Base-by-base conservation (phyloP, 1,284 basidiomycete genomes). In the Tilletia setariae region DNA sequence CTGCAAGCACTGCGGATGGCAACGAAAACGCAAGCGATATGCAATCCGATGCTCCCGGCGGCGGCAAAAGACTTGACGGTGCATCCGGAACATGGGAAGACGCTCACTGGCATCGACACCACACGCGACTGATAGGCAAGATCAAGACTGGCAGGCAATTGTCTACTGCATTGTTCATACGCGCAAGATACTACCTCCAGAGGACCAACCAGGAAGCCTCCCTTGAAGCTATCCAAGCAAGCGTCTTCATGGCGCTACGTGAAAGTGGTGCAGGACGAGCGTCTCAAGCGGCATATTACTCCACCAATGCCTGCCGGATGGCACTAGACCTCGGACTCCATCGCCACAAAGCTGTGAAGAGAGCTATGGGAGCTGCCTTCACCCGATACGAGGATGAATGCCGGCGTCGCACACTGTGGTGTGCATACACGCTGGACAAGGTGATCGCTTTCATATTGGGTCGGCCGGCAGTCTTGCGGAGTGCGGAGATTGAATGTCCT, bases 401-500 rank as follows among this genome's bases (percentile, higher is more conserved):
- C 13, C 65, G 76, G 13, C 67, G 74, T 1, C 46, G 77, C 9
- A 71, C 74, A 65, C 74, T 74, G 40, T 77, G 75, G 73, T 72
- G 71, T 65, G 35, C 70, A 21, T 79, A 72, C 51, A 61, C 74
- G 43, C 66, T 79, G 25, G 77, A 79, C 67, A 79, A 79, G 70
- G 70, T 69, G 1, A 70, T 68, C 30, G 71, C 73, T 8, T 72
- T 70, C 2, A 72, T 71, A 30, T 56, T 77, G n/a, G 77, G 76
- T 42, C 62, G 76, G 63, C 75, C 77, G 0, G 68, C 74, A 15
- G 72, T 72, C 9, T 51, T 79, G 70, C 66, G 77, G 2, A 69
- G 70, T 47, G 71, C 66, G n/a, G 77, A 78, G 72, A 73, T 74
- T 46, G 77, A 78, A 65, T 76, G 74, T 32, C 76, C 77, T 1